Base-by-base conservation (phyloP, 805 yeast species). In the Saccharomycopsis selenospora region DNA sequence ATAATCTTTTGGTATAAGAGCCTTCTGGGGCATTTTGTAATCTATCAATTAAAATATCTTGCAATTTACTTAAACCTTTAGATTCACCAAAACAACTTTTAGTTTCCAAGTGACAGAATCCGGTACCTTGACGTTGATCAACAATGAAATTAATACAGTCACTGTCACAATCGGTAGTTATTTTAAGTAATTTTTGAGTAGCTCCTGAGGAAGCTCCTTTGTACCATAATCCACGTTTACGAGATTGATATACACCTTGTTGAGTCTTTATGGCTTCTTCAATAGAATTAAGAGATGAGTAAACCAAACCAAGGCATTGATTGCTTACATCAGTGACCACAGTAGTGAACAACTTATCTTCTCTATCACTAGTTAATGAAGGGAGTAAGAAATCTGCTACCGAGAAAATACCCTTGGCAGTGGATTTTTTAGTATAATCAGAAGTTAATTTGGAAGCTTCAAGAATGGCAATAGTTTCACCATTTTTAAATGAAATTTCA, bases 171-270 rank as follows among this genome's bases (percentile, higher is more conserved):
- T 93, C 99, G 52, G 78, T 66, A 47, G 79, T 82, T 49, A 93
- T 64, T 40, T 72, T 67, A 22, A 84, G 56, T 43, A 93, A 72
- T 56, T 73, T 72, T 68, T 93, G 99, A 1, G 95, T 86, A 46
- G 95, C 95, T 18, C 99, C 99, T n/a, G 95, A 85, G 1, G 96
- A 86, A 48, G 84, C 83, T 26, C 99, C 99, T 65, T 93, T 93
- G 64, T 82, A 85, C 99, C 99, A 93, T 51, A 93, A 73, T 40
- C 95, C 98, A 59, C 84, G 81, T 48, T 75, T 70, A 59, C 99
- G 82, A 6, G 96, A 87, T 65, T 85, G 96, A 66, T 93, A 93
- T 2, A 93, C 96, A 50, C 99, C 99, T 7, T 86, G 79, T 44
- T 78, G 75, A 20, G 86, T 82, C 52, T 77, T 78, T 56, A 93